Evolutionary conservation across 805 yeast species (phyloP).

Genomic region (Jamesozyma rosinii): DNA sequence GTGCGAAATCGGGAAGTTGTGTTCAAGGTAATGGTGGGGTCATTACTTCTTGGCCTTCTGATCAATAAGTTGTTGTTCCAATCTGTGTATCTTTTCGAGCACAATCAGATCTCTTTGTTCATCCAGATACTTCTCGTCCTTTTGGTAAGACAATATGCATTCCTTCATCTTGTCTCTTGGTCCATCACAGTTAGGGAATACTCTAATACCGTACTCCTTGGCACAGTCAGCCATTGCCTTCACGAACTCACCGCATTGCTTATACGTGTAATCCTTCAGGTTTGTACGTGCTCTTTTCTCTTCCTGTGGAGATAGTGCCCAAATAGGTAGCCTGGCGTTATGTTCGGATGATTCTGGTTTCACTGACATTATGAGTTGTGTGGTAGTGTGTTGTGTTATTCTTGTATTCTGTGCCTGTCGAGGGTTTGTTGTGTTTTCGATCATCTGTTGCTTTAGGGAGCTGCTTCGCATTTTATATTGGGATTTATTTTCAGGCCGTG

Average conservation of each 20-base stretch:
- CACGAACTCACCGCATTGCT: conserved; percentile 58
- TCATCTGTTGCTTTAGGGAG: too few relatives aligned
- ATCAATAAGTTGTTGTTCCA: conserved; percentile 21
- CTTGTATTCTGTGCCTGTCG: too few relatives aligned
- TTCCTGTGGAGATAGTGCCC: conserved; percentile 71
- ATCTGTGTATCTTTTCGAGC: conserved; percentile 41
- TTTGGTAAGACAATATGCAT: conserved; percentile 56
- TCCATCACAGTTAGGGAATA: conserved; percentile 56
- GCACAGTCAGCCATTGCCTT: conserved; percentile 61
- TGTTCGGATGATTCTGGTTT: background rate
- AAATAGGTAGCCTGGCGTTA: conserved; percentile 43
- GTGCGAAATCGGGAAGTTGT: background rate
- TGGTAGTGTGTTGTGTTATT: too few relatives aligned
- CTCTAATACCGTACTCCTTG: conserved; percentile 50
- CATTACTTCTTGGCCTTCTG: conserved; percentile 4
- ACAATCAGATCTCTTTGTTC: conserved; percentile 58
- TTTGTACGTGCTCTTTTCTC: conserved; percentile 64
- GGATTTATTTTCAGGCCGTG: too few relatives aligned
- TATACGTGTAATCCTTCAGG: conserved; percentile 60
- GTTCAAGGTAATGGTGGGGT: background rate
- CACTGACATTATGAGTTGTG: conserved; percentile 1
- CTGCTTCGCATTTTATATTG: too few relatives aligned
- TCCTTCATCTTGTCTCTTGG: conserved; percentile 48
- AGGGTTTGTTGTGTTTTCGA: too few relatives aligned
- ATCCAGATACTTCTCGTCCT: conserved; percentile 51